Conservation (phyloP, 805 yeast genomes). For the Torulaspora gathmanii region DNA sequence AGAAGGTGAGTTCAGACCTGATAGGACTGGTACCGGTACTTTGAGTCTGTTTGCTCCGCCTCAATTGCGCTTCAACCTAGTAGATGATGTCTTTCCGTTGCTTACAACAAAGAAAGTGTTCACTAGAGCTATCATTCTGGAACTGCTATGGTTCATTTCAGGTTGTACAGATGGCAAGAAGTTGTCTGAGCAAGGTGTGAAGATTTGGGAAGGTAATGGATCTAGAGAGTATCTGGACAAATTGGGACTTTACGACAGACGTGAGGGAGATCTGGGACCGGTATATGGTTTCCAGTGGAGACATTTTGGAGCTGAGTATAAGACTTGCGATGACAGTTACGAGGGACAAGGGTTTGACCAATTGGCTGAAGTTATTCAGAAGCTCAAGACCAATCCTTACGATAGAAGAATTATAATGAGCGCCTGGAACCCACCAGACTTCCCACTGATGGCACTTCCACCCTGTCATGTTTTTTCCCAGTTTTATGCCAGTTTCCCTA, state of each 20-base stretch:
- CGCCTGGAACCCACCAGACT: slow-evolving; percentile 99
- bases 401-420: slow-evolving; percentile 91
- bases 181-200: slow-evolving; percentile 79
- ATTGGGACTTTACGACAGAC: slow-evolving; percentile 70
- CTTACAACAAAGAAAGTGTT: slow-evolving; percentile 91
- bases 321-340: slow-evolving; percentile 82
- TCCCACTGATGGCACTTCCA: slow-evolving; percentile 90
- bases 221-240: slow-evolving; percentile 84
- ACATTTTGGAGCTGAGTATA: slow-evolving; percentile 93
- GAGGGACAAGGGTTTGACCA: slow-evolving; percentile 89
- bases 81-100: slow-evolving; percentile 73
- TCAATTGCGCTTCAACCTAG: slow-evolving; percentile 76
- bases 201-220: slow-evolving; percentile 98
- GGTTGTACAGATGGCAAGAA: slow-evolving; percentile 87
- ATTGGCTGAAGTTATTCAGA: slow-evolving; percentile 69
- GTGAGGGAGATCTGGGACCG: slow-evolving; percentile 96
- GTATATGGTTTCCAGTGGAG: slow-evolving; percentile 99
- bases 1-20: slow-evolving; percentile 88
- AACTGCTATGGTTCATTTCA: slow-evolving; percentile 84
- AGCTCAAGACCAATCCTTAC: slow-evolving; percentile 81
- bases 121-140: slow-evolving; percentile 82
- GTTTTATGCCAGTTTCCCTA: slow-evolving; percentile 86
- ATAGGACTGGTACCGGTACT: slow-evolving; percentile 98
- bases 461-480: slow-evolving; percentile 98
- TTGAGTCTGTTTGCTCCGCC: slow-evolving; percentile 90